Conservation (phyloP, 2,329 filamentous ascomycete genomes). For the Alternaria sp. region DNA sequence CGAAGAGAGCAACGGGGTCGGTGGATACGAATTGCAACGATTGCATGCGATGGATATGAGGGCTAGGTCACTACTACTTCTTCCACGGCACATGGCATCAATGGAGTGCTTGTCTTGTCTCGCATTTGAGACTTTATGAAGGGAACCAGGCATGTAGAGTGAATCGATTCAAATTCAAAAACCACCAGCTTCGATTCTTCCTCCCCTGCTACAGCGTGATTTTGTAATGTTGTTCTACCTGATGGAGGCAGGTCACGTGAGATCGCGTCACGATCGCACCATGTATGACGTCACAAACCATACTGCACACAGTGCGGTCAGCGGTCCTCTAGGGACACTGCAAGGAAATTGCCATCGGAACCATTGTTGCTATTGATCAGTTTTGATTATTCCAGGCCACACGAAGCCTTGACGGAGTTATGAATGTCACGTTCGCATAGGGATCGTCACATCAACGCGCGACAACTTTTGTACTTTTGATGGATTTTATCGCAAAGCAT, state of each 20-base stretch:
- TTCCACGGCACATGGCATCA: constrained; percentile 33
- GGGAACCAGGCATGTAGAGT: constrained; percentile 46
- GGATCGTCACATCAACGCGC: background rate
- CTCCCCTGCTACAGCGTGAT: background rate
- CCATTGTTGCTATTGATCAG: background rate
- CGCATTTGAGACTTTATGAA: constrained; percentile 35
- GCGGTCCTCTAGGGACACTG: background rate
- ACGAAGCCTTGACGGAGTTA: background rate
- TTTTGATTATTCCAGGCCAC: background rate
- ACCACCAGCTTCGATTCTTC: constrained; percentile 22
- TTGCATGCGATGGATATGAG: constrained; percentile 43
- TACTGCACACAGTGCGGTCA: too few relatives aligned
- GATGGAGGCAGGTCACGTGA: constrained; percentile 13
- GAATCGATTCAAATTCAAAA: constrained; percentile 45
- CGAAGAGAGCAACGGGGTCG: constrained; percentile 35
- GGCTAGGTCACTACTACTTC: constrained; percentile 34
- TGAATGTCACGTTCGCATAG: background rate
- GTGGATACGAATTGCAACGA: constrained; percentile 44
- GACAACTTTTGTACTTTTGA: background rate
- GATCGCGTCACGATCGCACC: constrained; percentile 9
- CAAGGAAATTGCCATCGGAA: background rate
- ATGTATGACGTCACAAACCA: constrained; percentile 9
- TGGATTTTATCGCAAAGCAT: background rate
- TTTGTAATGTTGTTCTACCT: background rate
- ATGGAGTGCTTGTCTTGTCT: constrained; percentile 39